Conservation (phyloP, 2,329 filamentous ascomycete genomes). For the Pezicula carpinea region DNA sequence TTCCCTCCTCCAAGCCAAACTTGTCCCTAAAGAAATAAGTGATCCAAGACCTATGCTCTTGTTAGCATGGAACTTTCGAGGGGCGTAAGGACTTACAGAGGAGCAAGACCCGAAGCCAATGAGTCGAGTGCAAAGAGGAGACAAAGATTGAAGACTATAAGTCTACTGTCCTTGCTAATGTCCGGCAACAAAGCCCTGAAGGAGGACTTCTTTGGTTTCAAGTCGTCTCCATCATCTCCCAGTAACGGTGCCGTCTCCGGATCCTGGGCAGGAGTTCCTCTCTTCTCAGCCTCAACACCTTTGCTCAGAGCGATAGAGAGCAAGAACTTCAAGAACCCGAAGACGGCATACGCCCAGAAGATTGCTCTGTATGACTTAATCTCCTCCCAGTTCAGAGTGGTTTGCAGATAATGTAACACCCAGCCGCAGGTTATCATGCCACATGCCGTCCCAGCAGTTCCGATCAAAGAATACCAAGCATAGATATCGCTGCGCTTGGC, state of each 20-base stretch:
- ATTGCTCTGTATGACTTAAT: conserved; percentile 48
- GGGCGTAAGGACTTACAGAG: conserved; percentile 45
- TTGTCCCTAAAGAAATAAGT: conserved; percentile 50
- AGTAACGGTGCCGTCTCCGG: conserved; percentile 25
- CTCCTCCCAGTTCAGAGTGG: conserved; percentile 36
- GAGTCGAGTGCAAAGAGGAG: conserved; percentile 65
- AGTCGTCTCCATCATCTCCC: conserved; percentile 14
- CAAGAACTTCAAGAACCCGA: conserved; percentile 53
- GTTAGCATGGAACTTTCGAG: conserved; percentile 37
- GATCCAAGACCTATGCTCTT: conserved; percentile 48
- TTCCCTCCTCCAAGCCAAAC: conserved; percentile 43
- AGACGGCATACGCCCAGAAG: conserved; percentile 51
- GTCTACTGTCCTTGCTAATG: conserved; percentile 51
- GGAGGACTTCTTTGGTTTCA: conserved; percentile 15
- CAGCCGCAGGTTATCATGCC: conserved; percentile 58
- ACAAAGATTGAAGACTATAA: conserved; percentile 56
- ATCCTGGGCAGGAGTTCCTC: conserved; percentile 23
- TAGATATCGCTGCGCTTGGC: conserved; percentile 49
- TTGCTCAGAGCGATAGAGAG: conserved; percentile 45
- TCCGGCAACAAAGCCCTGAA: conserved; percentile 42
- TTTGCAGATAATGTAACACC: conserved; percentile 47
- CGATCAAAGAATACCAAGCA: conserved; percentile 57
- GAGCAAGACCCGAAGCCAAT: conserved; percentile 66
- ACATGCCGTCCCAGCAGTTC: conserved; percentile 54
- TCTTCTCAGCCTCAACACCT: conserved; percentile 33